Percentiles rank a stretch among this genome's conserved stretches.
These are phyloP conservation scores for Talaromyces proteolyticus DNA, from an alignment of 495 filamentous ascomycete genomes.

Conservation along the genomic window DNA sequence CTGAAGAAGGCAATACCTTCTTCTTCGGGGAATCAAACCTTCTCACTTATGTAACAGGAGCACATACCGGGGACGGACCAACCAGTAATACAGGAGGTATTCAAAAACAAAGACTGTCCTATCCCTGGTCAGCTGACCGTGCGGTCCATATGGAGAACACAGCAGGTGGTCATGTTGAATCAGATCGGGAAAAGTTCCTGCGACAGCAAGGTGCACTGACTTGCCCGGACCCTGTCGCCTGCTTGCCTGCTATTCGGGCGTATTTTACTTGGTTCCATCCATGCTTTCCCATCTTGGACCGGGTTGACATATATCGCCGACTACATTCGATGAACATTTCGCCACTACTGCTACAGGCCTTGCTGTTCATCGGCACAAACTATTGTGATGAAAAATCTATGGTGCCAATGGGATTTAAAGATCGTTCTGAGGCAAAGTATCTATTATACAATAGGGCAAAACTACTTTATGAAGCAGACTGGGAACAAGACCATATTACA, in stretches of 20 bases:
- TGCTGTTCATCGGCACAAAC: constrained; percentile 36
- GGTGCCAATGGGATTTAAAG: constrained; percentile 18
- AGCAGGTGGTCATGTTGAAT: not conserved
- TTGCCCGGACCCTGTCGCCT: constrained; percentile 22
- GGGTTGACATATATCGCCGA: constrained; percentile 12
- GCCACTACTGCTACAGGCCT: constrained; percentile 29
- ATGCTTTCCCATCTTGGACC: constrained; percentile 34
- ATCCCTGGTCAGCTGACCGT: constrained; percentile 13
- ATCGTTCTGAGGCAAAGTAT: constrained; percentile 30
- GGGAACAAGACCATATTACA: constrained; percentile 28
- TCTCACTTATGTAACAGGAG: constrained; percentile 32
- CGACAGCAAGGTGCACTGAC: constrained; percentile 26
- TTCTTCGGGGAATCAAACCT: constrained; percentile 36
- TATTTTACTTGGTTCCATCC: constrained; percentile 42
- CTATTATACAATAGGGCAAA: constrained; percentile 33
- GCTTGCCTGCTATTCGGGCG: constrained; percentile 22
- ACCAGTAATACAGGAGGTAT: constrained; percentile 9
- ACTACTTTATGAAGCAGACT: constrained; percentile 36
- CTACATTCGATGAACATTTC: constrained; percentile 23
- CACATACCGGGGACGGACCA: constrained; percentile 1
- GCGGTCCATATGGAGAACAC: not conserved
- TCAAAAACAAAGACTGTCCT: constrained; percentile 26
- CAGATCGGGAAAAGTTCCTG: constrained; percentile 12
- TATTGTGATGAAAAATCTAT: constrained; percentile 28
- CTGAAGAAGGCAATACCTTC: constrained; percentile 18